Evolutionary conservation across 257 asterid species (phyloP).

Genomic region (Jasminum sambac): DNA sequence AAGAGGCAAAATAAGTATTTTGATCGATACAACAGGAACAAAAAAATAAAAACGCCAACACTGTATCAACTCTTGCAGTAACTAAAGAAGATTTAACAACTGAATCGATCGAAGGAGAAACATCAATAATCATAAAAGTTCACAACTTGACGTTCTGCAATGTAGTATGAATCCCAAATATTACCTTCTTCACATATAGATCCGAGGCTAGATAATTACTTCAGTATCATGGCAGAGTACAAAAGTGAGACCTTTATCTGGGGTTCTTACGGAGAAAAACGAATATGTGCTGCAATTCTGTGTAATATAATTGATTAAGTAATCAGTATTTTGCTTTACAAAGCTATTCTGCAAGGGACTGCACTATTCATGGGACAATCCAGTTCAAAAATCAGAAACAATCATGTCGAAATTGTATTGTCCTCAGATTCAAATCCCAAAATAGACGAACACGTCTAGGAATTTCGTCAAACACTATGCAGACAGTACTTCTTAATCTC

Average conservation of each 20-base stretch:
- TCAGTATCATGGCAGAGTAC: not conserved
- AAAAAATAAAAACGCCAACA: constrained; percentile 8
- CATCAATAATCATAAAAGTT: not conserved
- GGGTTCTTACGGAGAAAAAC: not conserved
- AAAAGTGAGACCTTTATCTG: not conserved
- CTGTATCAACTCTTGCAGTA: not conserved
- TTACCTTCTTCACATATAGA: not conserved
- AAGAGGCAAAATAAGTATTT: constrained; percentile 7
- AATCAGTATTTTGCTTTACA: not conserved
- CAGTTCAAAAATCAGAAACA: not conserved
- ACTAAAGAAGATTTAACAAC: not conserved
- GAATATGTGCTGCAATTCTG: not conserved
- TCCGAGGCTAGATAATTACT: not conserved
- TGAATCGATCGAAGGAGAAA: not conserved
- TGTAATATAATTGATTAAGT: not conserved
- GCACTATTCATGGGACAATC: no score
- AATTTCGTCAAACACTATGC: not conserved
- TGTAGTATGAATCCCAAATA: not conserved
- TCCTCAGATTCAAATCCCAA: not conserved
- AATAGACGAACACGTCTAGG: not conserved
- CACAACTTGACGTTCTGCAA: constrained; percentile 2
- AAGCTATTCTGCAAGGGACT: no score
- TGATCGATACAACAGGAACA: not conserved
- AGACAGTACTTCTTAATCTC: not conserved
- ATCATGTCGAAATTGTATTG: not conserved